Conservation (phyloP, 441 rosid genomes). For the Mallotus japonicus region DNA sequence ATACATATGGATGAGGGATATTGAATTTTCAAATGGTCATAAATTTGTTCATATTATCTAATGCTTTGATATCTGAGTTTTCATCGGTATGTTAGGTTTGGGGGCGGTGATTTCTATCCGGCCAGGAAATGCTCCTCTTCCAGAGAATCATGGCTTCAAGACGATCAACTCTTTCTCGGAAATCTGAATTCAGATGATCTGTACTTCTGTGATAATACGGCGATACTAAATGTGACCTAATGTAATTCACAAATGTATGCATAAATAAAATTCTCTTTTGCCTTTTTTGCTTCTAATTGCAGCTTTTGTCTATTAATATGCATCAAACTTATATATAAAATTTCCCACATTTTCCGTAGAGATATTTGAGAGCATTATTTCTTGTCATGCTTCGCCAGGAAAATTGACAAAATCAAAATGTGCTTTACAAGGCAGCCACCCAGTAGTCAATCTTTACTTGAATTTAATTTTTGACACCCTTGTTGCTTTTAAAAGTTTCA, state of each 20-base stretch:
- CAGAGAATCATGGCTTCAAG: conserved; percentile 72
- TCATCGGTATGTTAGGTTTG: conserved; percentile 44
- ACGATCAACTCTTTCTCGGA: conserved; percentile 66
- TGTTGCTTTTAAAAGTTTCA: too few relatives aligned
- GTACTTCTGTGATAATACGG: background rate
- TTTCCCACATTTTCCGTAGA: background rate
- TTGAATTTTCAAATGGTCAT: too few relatives aligned
- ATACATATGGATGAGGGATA: too few relatives aligned
- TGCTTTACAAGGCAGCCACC: background rate
- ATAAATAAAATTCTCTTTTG: background rate
- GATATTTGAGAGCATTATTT: background rate
- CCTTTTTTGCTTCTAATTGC: background rate
- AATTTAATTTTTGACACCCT: too few relatives aligned
- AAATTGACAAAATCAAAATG: background rate
- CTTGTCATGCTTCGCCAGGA: background rate
- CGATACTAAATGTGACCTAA: background rate
- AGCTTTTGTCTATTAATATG: background rate
- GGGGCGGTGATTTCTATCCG: conserved; percentile 68
- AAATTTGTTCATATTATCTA: too few relatives aligned
- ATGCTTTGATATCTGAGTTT: background rate
- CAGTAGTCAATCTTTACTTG: too few relatives aligned
- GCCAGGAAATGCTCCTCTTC: conserved; percentile 80
- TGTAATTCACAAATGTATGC: background rate
- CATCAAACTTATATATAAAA: background rate
- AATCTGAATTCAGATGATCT: conserved; percentile 36